These are phyloP conservation scores for Neostapfia colusana DNA, from an alignment of 176 grass and related monocot species.

Conservation along the genomic window DNA sequence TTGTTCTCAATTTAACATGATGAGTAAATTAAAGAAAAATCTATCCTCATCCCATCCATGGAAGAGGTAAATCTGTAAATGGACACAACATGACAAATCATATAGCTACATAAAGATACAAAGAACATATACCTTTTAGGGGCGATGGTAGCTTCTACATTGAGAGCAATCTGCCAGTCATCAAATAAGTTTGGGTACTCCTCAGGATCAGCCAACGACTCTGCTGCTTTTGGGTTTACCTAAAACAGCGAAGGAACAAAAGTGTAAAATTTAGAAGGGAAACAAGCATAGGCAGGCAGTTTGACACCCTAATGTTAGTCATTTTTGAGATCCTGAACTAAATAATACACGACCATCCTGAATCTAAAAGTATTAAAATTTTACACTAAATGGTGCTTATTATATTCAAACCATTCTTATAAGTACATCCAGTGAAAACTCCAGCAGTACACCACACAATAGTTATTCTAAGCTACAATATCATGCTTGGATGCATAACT, in stretches of 20 bases:
- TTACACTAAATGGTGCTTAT: neutral
- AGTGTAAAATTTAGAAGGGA: neutral
- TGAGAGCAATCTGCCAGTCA: slow-evolving; percentile 96
- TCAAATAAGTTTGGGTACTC: slow-evolving; percentile 93
- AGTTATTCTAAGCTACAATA: slow-evolving; percentile 5
- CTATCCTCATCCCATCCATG: neutral
- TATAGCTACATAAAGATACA: slow-evolving; percentile 10
- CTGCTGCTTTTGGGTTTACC: slow-evolving; percentile 91
- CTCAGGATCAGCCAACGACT: slow-evolving; percentile 84
- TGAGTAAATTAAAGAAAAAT: slow-evolving; percentile 14
- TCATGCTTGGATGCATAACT: neutral
- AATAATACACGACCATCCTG: slow-evolving; percentile 1
- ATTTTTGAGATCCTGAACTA: neutral
- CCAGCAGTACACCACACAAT: neutral
- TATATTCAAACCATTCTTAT: slow-evolving; percentile 28
- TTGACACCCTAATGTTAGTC: neutral
- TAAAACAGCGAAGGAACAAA: slow-evolving; percentile 30
- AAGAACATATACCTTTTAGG: slow-evolving; percentile 54
- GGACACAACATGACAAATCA: slow-evolving; percentile 3
- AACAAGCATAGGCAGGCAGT: slow-evolving; percentile 15
- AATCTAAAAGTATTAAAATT: neutral
- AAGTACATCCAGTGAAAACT: neutral
- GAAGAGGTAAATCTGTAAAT: slow-evolving; percentile 24
- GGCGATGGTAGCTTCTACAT: slow-evolving; percentile 64
- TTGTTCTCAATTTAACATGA: neutral